Evolutionary conservation across 306 rosid genomes (phyloP).

Genomic region (Castanea mollissima): DNA sequence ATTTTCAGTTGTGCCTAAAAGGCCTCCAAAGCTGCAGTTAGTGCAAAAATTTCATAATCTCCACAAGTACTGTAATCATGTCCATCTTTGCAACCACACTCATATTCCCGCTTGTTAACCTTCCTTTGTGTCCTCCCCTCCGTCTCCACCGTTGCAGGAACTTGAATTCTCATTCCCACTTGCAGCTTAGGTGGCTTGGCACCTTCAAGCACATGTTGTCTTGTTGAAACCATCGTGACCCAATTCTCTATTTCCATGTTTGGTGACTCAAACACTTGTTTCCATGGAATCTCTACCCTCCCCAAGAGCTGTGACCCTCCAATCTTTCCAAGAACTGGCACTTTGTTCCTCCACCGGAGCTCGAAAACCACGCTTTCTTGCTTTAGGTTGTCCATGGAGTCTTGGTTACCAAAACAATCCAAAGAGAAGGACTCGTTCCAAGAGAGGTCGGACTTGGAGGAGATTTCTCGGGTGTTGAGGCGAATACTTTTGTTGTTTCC

Average conservation of each 20-base stretch:
- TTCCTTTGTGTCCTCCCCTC: conserved; percentile 23
- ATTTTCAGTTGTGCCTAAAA: conserved; percentile 17
- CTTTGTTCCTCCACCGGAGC: conserved; percentile 52
- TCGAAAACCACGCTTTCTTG: conserved; percentile 59
- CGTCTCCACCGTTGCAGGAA: conserved; percentile 12
- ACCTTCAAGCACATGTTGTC: conserved; percentile 14
- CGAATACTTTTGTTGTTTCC: conserved; percentile 42
- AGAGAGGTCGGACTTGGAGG: conserved; percentile 35
- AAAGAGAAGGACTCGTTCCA: conserved; percentile 71
- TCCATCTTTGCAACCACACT: conserved; percentile 63
- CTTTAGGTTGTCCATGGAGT: conserved; percentile 45
- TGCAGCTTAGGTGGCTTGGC: conserved; percentile 37
- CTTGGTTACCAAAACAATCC: conserved; percentile 56
- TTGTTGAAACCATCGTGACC: conserved; percentile 43
- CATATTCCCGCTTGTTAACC: conserved; percentile 22
- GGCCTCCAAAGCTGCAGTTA: conserved; percentile 59
- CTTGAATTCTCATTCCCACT: conserved; percentile 45
- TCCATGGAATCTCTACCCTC: conserved; percentile 67
- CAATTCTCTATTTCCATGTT: conserved; percentile 61
- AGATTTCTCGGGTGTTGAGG: conserved; percentile 45
- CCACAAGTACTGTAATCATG: conserved; percentile 31
- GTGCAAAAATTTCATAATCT: conserved; percentile 57
- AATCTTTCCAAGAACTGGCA: conserved; percentile 32
- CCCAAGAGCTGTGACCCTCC: conserved; percentile 65
- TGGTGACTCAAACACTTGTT: conserved; percentile 51